Percentiles rank a stretch among this genome's conserved stretches.
These are phyloP conservation scores for Bombardia bombarda DNA, from an alignment of 495 filamentous ascomycete species.

Conservation along the genomic window DNA sequence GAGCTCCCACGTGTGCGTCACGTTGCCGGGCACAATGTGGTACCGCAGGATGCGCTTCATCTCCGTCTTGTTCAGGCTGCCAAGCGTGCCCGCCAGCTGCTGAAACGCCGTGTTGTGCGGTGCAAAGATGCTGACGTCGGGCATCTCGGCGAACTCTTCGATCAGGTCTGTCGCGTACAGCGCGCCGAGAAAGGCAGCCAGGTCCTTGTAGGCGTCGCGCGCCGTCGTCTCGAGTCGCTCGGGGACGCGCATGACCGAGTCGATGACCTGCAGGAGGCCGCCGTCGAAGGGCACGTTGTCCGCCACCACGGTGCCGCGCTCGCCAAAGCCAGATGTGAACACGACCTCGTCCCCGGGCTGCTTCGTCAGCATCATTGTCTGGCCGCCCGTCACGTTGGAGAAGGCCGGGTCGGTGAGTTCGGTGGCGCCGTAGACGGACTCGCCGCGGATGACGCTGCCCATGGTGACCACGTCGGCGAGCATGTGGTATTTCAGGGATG, in stretches of 20 bases:
- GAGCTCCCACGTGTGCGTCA: constrained; percentile 34
- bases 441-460: constrained; percentile 14
- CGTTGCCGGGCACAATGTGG: constrained; percentile 30
- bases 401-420: constrained; percentile 22
- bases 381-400: constrained; percentile 19
- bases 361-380: constrained; percentile 23
- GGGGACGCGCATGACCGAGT: constrained; percentile 22
- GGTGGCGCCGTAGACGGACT: constrained; percentile 39
- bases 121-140: constrained; percentile 30
- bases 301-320: constrained; percentile 17
- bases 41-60: constrained; percentile 19
- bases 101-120: constrained; percentile 44
- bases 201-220: constrained; percentile 17
- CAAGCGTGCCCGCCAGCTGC: constrained; percentile 30
- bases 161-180: constrained; percentile 25
- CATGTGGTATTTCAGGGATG: constrained; percentile 19
- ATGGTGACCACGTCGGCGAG: constrained; percentile 5
- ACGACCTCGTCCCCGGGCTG: constrained; percentile 17
- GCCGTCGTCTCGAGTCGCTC: constrained; percentile 14
- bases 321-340: constrained; percentile 21
- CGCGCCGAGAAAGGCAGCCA: constrained; percentile 26
- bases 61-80: not conserved
- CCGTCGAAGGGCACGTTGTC: constrained; percentile 18
- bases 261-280: constrained; percentile 22
- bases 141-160: constrained; percentile 9